Evolutionary conservation across 352 stramenopile genomes (phyloP), one percentile per base, ranked within the genome.

Genomic region (Phytophthora melonis): DNA sequence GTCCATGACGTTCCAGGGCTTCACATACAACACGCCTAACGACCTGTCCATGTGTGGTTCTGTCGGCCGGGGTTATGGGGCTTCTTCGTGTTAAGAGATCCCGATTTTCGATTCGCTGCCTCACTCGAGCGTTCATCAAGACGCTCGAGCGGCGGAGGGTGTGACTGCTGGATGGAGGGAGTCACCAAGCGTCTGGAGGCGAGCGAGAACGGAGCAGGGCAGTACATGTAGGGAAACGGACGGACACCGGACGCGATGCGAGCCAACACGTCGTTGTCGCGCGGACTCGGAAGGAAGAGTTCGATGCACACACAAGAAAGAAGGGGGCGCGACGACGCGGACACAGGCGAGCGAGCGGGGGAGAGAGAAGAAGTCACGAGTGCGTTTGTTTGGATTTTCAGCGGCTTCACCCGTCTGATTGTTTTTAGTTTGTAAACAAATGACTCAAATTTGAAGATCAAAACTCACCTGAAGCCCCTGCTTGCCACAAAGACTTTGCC

Each of bases 21-120:
- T 97, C 75, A 95, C 90, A 56, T 97, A 95, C 81, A 94, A 97
- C 78, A 97, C 90, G 66, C 90, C 90, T 23, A 97, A 94, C 72
- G 89, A 96, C 58, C 68, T 96, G 68, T 88, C 86, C 25, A 95
- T 95, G 87, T 83, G 83, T 34, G 74, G 66, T 39, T 93, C 87
- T 13, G 88, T 89, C 49, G 86, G 86, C 19, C 84, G 78, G 32
- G 65, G 81, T 63, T 94, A 91, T 78, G 21, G 14, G 52, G 23
- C 45, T 50, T 56, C 49, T 45, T 34, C 36, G 36, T 62, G 65
- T 68, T 68, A 68, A 61, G 60, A 65, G 56, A 57, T 68, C 64
- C 54, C 53, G 34, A 10, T 36, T 66, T n/a, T n/a, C 23, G 13
- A 41, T 54, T 71, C 57, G 54, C 50, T 53, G 43, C 25, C 65